Evolutionary conservation across 2,329 filamentous ascomycete genomes (phyloP).

Genomic region (Mycocentrospora acerina): DNA sequence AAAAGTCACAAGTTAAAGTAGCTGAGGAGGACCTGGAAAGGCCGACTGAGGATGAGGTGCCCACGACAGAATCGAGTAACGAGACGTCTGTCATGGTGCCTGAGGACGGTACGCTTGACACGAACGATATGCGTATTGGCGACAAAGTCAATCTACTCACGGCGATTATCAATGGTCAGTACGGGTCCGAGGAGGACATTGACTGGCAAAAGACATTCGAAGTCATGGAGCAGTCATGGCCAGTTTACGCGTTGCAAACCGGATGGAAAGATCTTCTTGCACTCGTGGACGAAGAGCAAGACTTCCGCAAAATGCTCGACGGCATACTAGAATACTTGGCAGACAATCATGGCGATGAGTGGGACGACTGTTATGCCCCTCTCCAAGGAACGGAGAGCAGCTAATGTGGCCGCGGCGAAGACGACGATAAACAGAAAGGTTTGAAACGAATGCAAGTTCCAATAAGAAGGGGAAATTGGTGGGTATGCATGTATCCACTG

Average conservation of each 20-base stretch:
- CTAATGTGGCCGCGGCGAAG: background rate
- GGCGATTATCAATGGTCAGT: constrained; percentile 29
- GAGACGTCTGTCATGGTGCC: too few species aligned
- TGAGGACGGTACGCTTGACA: too few species aligned
- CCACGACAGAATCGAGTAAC: too few species aligned
- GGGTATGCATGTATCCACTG: too few species aligned
- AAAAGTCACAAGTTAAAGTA: too few species aligned
- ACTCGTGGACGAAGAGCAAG: constrained; percentile 7
- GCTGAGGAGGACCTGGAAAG: background rate
- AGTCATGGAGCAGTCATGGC: constrained; percentile 9
- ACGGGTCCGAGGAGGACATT: constrained; percentile 33
- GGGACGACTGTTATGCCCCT: constrained; percentile 20
- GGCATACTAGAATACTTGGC: constrained; percentile 23
- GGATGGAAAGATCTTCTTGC: constrained; percentile 18
- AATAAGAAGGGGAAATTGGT: constrained; percentile 12
- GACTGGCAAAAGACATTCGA: constrained; percentile 29
- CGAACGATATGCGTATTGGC: constrained; percentile 41
- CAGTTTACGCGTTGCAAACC: constrained; percentile 24
- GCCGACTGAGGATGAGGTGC: background rate
- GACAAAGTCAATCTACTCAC: constrained; percentile 46
- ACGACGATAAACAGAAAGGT: too few species aligned
- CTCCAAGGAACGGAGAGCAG: too few species aligned
- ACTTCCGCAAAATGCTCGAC: constrained; percentile 13
- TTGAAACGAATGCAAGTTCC: background rate
- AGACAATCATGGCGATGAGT: constrained; percentile 8